A percentile compares a stretch with the other conserved stretches of the same genome.
phyloP scores from a whole-genome alignment of 495 filamentous ascomycete genomes.

The Thozetella sp. region DNA sequence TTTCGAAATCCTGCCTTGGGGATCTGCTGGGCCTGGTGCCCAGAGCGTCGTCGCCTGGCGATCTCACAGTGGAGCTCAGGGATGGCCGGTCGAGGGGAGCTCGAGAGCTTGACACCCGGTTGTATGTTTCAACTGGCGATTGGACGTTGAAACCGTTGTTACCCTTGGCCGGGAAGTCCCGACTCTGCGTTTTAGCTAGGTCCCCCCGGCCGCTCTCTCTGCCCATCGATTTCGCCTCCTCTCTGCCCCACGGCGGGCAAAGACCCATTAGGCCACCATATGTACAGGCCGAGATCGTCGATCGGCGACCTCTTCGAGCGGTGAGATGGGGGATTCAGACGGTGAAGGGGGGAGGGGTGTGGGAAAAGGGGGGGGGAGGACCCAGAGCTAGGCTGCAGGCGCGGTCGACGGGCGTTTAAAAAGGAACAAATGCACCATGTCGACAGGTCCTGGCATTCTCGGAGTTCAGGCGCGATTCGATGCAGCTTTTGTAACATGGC shows the following conservation, averaged over 20 bases:
- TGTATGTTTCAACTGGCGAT: conserved; percentile 1
- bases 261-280: too few relatives aligned
- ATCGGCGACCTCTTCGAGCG: too few relatives aligned
- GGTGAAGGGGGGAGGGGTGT: too few relatives aligned
- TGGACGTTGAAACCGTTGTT: conserved; percentile 3
- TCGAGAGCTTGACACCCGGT: neutral
- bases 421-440: too few relatives aligned
- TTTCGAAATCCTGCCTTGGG: neutral
- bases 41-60: neutral
- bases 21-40: neutral
- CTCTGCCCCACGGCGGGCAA: too few relatives aligned
- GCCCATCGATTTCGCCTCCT: too few relatives aligned
- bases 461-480: conserved; percentile 40
- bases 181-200: neutral
- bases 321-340: too few relatives aligned
- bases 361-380: neutral
- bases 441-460: conserved; percentile 2
- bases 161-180: neutral
- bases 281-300: too few relatives aligned
- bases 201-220: too few relatives aligned
- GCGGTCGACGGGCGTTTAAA: too few relatives aligned
- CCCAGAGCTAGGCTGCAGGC: neutral
- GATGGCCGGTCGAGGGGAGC: neutral
- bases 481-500: conserved; percentile 46
- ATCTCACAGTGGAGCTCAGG: conserved; percentile 3